Evolutionary conservation across 257 asterid species (phyloP).

Genomic region (Solanum tacnaense): DNA sequence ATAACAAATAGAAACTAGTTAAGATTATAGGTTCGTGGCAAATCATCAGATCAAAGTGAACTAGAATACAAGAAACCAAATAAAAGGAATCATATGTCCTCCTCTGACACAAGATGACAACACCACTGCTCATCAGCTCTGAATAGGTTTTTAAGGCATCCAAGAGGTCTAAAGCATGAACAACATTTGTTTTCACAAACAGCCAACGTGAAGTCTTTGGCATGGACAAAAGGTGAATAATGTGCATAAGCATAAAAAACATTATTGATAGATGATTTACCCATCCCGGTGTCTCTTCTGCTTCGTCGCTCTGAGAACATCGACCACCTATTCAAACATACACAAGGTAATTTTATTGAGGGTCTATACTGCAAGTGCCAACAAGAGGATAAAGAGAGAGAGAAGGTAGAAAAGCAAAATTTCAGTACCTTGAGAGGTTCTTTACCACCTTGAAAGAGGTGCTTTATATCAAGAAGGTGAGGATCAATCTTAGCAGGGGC

Average conservation of each 20-base stretch:
- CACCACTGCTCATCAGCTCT: neutral
- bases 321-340: conserved; percentile 36
- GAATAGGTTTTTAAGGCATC: neutral
- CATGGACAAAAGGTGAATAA: neutral
- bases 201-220: neutral
- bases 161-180: neutral
- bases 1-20: neutral
- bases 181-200: neutral
- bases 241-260: neutral
- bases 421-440: conserved; percentile 64
- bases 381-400: neutral
- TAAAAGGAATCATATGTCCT: neutral
- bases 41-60: neutral
- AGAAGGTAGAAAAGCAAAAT: neutral
- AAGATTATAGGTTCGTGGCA: neutral
- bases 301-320: conserved; percentile 61
- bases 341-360: neutral
- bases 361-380: neutral
- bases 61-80: neutral
- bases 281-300: conserved; percentile 89
- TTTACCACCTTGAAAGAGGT: conserved; percentile 71
- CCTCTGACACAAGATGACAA: neutral
- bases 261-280: conserved; percentile 16
- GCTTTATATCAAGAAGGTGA: conserved; percentile 79
- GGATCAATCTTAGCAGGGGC: conserved; percentile 98